Percentiles rank a stretch among this genome's conserved stretches.
These are phyloP conservation scores for Chrysosporium keratinophilum DNA, from an alignment of 2,329 filamentous ascomycete genomes.

Conservation along the genomic window DNA sequence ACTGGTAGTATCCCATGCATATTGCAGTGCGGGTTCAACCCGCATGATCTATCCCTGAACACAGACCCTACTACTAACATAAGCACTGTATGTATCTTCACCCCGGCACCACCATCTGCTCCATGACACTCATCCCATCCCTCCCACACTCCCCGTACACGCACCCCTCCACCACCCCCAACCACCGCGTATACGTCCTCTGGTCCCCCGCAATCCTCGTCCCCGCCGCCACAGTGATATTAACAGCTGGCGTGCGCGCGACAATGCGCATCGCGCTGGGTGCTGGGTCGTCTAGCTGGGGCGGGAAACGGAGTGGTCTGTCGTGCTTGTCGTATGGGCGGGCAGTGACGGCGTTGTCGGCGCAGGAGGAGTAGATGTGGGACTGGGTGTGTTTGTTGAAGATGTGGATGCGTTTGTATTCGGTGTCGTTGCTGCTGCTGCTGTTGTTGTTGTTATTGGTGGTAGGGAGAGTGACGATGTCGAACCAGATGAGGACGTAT, in stretches of 20 bases:
- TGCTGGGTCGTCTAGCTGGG: not conserved
- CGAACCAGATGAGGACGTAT: constrained; percentile 40
- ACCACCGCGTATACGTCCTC: constrained; percentile 11
- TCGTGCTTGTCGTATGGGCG: not conserved
- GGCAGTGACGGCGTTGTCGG: constrained; percentile 1
- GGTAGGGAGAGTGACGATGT: constrained; percentile 20
- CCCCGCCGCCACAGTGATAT: constrained; percentile 3
- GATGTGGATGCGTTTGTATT: constrained; percentile 7
- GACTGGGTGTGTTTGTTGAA: not conserved
- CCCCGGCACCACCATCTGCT: constrained; percentile 5
- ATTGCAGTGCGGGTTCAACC: not conserved
- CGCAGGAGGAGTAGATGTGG: constrained; percentile 2
- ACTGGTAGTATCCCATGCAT: too few species aligned
- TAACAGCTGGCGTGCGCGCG: not conserved
- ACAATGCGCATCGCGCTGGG: constrained; percentile 1
- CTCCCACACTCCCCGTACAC: not conserved
- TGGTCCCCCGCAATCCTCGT: constrained; percentile 6
- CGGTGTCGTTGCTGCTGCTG: not conserved
- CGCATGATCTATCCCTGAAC: not conserved
- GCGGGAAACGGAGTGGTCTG: not conserved
- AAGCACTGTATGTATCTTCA: not conserved
- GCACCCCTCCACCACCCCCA: constrained; percentile 12
- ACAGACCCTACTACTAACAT: not conserved
- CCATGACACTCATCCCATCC: not conserved
- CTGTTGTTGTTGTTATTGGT: too few species aligned